Evolutionary conservation across 1,139 yeast genomes (phyloP).

Genomic region (Schizosaccharomyces versatilis): DNA sequence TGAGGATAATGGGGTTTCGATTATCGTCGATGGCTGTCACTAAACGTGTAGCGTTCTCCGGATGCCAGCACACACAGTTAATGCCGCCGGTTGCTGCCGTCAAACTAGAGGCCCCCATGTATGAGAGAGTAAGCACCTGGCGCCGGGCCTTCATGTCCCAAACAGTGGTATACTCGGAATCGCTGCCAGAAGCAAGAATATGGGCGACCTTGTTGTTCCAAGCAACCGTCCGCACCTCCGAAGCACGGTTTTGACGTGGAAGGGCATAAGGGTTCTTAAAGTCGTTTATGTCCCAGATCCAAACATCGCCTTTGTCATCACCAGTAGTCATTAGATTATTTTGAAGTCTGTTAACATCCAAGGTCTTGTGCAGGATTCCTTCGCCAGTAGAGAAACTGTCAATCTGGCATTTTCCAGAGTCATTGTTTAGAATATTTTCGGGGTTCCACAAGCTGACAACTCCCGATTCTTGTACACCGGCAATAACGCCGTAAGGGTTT

Average conservation of each 20-base stretch:
- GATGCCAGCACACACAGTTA: conserved; percentile 50
- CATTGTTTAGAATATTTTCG: conserved; percentile 20
- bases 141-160: conserved; percentile 82
- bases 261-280: conserved; percentile 36
- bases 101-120: conserved; percentile 35
- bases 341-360: conserved; percentile 61
- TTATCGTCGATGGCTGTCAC: conserved; percentile 76
- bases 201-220: conserved; percentile 80
- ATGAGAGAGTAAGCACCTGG: conserved; percentile 64
- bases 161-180: conserved; percentile 64
- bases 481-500: conserved; percentile 38
- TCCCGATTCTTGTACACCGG: conserved; percentile 80
- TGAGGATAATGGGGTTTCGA: conserved; percentile 51
- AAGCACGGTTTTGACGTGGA: conserved; percentile 60
- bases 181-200: conserved; percentile 76
- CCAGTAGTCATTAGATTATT: conserved; percentile 61
- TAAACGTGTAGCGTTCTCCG: conserved; percentile 49
- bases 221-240: conserved; percentile 58
- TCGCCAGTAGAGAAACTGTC: conserved; percentile 35
- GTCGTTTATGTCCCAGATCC: conserved; percentile 60
- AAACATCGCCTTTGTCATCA: conserved; percentile 55
- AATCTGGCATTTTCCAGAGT: conserved; percentile 11
- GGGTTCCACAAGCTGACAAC: conserved; percentile 57
- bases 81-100: conserved; percentile 23
- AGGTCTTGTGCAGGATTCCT: conserved; percentile 40